These are phyloP conservation scores for Xylariaceae sp. DNA, from an alignment of 2,329 filamentous ascomycete species.

Conservation along the genomic window DNA sequence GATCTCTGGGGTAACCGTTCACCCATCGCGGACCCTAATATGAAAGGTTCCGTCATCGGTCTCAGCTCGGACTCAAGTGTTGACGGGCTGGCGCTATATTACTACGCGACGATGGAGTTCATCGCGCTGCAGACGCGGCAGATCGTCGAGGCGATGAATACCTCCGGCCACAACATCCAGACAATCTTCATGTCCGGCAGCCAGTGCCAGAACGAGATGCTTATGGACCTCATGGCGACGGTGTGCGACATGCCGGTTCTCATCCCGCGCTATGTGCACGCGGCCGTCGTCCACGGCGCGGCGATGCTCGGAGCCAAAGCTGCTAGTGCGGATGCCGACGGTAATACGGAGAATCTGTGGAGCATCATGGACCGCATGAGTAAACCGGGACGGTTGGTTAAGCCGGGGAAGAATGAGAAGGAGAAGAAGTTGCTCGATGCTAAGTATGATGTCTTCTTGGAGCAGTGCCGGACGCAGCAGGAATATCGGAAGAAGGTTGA, in stretches of 20 bases:
- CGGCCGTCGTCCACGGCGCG: constrained; percentile 94
- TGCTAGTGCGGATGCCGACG: constrained; percentile 73
- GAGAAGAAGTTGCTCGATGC: constrained; percentile 78
- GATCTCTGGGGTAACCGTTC: constrained; percentile 96
- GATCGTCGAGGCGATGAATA: constrained; percentile 93
- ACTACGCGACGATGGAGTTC: constrained; percentile 96
- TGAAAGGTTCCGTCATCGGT: constrained; percentile 87
- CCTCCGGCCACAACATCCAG: constrained; percentile 76
- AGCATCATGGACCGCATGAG: constrained; percentile 97
- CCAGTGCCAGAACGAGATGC: constrained; percentile 90
- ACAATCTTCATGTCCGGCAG: constrained; percentile 99
- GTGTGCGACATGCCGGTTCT: constrained; percentile 89
- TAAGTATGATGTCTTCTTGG: constrained; percentile 95
- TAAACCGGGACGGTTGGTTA: constrained; percentile 82
- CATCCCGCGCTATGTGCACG: constrained; percentile 89
- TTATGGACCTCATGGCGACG: constrained; percentile 89
- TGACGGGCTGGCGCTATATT: constrained; percentile 83
- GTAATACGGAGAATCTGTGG: constrained; percentile 85
- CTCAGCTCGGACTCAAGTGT: constrained; percentile 82
- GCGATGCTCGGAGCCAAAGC: constrained; percentile 98
- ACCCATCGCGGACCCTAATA: constrained; percentile 85
- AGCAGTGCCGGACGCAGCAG: constrained; percentile 84
- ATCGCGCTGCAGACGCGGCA: constrained; percentile 95
- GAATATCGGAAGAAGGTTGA: constrained; percentile 77
- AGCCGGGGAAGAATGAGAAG: constrained; percentile 65